These are phyloP conservation scores for Dillenia turbinata DNA, from an alignment of 164 flowering plant species.

Conservation along the genomic window DNA sequence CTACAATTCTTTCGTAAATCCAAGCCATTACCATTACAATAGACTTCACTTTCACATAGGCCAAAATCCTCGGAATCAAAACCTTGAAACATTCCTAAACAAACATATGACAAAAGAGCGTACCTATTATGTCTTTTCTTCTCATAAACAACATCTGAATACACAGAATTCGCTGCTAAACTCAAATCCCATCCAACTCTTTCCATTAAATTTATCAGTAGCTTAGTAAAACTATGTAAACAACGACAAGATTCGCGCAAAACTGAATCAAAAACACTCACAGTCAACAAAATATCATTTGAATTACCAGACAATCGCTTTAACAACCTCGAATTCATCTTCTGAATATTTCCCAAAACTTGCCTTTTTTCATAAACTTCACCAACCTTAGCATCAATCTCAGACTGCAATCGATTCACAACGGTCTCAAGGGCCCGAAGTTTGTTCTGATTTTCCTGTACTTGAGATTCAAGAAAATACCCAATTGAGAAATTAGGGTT, in stretches of 20 bases:
- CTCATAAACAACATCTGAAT: slow-evolving; percentile 50
- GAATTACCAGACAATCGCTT: slow-evolving; percentile 31
- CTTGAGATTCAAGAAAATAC: slow-evolving; percentile 75
- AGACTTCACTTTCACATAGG: slow-evolving; percentile 23
- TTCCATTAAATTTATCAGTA: slow-evolving; percentile 70
- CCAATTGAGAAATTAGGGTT: slow-evolving; percentile 30
- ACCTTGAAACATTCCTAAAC: slow-evolving; percentile 69
- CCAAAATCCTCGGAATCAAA: slow-evolving; percentile 59
- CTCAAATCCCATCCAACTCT: slow-evolving; percentile 86
- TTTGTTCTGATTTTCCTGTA: slow-evolving; percentile 89
- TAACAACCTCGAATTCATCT: slow-evolving; percentile 33
- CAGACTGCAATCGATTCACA: slow-evolving; percentile 63
- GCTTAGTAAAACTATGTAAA: slow-evolving; percentile 52
- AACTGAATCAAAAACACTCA: slow-evolving; percentile 62
- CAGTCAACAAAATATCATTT: slow-evolving; percentile 44
- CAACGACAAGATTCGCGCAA: slow-evolving; percentile 55
- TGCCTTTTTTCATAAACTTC: slow-evolving; percentile 48
- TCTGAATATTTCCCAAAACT: slow-evolving; percentile 43
- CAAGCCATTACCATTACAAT: slow-evolving; percentile 21
- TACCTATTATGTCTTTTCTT: slow-evolving; percentile 63
- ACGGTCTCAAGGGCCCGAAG: slow-evolving; percentile 59
- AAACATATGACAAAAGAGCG: slow-evolving; percentile 79
- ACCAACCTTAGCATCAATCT: slow-evolving; percentile 65
- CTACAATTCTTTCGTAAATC: slow-evolving; percentile 15
- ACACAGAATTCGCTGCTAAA: slow-evolving; percentile 62